These are phyloP conservation scores for Aeschynomene evenia DNA, from an alignment of 306 rosid species.

Conservation along the genomic window DNA sequence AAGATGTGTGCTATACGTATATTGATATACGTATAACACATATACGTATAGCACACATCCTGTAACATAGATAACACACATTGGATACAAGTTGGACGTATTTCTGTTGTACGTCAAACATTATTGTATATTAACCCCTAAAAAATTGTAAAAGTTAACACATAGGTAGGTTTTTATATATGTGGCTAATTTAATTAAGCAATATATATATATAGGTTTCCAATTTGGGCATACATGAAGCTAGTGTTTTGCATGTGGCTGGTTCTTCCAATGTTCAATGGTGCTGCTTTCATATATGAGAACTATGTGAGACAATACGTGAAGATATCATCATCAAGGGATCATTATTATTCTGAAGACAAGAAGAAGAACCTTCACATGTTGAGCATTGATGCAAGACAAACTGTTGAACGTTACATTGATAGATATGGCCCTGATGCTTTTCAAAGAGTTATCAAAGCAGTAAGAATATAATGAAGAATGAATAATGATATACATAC, in stretches of 20 bases:
- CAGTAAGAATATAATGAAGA: conserved; percentile 33
- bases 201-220: conserved; percentile 43
- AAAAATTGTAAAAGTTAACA: neutral
- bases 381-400: conserved; percentile 74
- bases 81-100: too few species aligned
- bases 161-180: neutral
- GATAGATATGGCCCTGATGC: conserved; percentile 58
- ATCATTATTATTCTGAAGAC: conserved; percentile 44
- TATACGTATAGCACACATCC: too few species aligned
- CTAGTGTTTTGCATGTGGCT: conserved; percentile 70
- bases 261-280: conserved; percentile 74
- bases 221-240: conserved; percentile 71
- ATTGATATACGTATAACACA: too few species aligned
- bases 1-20: too few species aligned
- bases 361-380: conserved; percentile 60
- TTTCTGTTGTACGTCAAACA: too few species aligned
- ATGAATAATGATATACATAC: too few species aligned
- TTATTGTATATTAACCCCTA: neutral
- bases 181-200: neutral
- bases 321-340: conserved; percentile 21
- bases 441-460: conserved; percentile 58
- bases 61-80: too few species aligned
- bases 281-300: conserved; percentile 69
- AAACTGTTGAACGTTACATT: conserved; percentile 57
- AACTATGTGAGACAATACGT: conserved; percentile 18